Base-by-base conservation (phyloP, 768 basidiomycete species). In the Trametes elegans region DNA sequence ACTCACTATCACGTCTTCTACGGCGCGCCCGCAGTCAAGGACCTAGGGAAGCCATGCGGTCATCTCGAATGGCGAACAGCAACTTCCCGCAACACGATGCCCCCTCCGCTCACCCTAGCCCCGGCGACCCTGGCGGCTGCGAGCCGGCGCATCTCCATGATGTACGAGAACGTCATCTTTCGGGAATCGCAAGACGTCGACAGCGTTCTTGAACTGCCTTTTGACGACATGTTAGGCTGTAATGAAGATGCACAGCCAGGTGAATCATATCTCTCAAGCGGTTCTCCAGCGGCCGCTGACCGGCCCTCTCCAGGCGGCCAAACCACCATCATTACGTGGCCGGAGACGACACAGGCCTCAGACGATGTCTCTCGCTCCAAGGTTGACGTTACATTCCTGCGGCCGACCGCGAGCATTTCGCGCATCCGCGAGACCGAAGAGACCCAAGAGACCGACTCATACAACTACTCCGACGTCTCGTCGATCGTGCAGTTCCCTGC, bases 101-200 rank as follows among this genome's bases (percentile, higher is more conserved):
- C 45, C 3, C 45, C 26, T 28, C 54, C n/a, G 49, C 57, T 40
- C 28, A 60, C 29, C 39, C 42, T 82, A n/a, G 81, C 79, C 5
- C 72, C 76, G 10, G 78, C 78, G 18, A 84, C 83, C 0, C 65
- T 88, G 36, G 84, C 86, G 59, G 84, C 79, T 4, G 87, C 85
- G 7, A 87, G 79, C 64, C 74, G 75, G n/a, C 75, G 85, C 34
- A 83, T 92, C 39, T 90, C 89, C 0, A 53, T 79, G 46, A 68
- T 89, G 21, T 91, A 91, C 62, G 74, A 83, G 63, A 87, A 88
- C 50, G 75, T 84, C 26, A 86, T 88, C n/a, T 90, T 90, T 58
- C 71, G 77, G 39, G 77, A 81, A 14, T 57, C 64, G 14, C 68
- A 70, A 3, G 75, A 73, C 6, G 75, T 76, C 5, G 59, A 39